Base-by-base conservation (phyloP, 805 yeast species). In the Sugiyamaella floridensis region DNA sequence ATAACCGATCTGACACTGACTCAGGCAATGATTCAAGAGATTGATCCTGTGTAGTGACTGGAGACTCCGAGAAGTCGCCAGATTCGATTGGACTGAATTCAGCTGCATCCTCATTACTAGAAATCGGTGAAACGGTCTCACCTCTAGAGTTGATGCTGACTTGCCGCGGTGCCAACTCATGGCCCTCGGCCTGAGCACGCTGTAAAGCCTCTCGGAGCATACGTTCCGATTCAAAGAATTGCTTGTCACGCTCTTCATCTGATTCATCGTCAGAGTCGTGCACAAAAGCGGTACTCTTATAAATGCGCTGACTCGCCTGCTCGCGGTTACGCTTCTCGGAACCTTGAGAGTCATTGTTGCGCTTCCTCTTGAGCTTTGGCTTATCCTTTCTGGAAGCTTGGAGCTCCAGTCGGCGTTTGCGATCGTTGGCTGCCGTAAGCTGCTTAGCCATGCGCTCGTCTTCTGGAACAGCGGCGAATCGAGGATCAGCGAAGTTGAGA, bases 221-320 rank as follows among this genome's bases (percentile, higher is more conserved):
- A 51, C 72, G 71, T 59, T 85, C 90, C 53, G 79, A 73, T 43
- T 67, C 81, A 62, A 78, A 84, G 61, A 84, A 84, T 29, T 60
- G 73, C 2, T 60, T 63, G 49, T 76, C 79, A 42, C 72, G 71
- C 46, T 81, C 87, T 12, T 73, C 80, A 60, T 82, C 87, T 4
- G 79, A 73, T 10, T 76, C 82, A 60, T 82, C 86, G 62, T 83
- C 89, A 1, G 86, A 81, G 49, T 77, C 83, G 48, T 71, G 71
- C 45, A 84, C 76, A 57, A 67, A 77, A 51, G 77, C 81, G 3
- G 82, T 68, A 1, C 89, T 83, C 44, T 76, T 72, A 48, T 58
- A 40, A 43, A 48, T 47, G 48, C 45, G 28, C 18, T 41, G 49
- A 44, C 47, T 52, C 26, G 50, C 55, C 14, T 50, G 46, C 50